Base-by-base conservation (phyloP, 2,329 filamentous ascomycete species). In the Cercospora janseana region DNA sequence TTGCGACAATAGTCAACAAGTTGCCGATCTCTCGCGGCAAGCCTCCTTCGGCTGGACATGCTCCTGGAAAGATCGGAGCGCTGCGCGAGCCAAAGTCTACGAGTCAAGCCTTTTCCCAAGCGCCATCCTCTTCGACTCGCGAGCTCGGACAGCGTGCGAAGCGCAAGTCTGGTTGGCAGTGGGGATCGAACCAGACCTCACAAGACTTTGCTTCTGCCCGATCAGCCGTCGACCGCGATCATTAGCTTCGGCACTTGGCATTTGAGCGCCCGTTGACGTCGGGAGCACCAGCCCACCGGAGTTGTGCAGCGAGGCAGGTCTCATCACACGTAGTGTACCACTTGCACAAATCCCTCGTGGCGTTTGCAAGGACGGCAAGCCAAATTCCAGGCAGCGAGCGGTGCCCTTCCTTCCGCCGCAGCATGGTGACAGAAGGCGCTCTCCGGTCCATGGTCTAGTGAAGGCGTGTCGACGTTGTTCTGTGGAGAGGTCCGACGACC, bases 31-130 rank as follows among this genome's bases (percentile, higher is more conserved):
- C n/a, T 23, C n/a, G 32, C 10, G 43, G 23, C 12, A 27, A 34
- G 6, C 28, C 23, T 46, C 43, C 23, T 13, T 27, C 31, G 31
- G 31, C 43, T 46, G 43, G 29, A 46, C 18, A 31, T 46, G 31
- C 43, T 46, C 43, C 16, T n/a, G 6, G 16, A 5, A 4, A 7
- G 5, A 23, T 20, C n/a, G 9, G 18, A n/a, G n/a, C 13, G 21
- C 34, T 21, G 12, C 18, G 15, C 10, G 18, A 18, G 40, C 40
- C 18, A 16, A 18, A 38, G 23, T 16, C 28, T 21, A 15, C 31
- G 31, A 46, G 44, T 46, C 44, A 46, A 32, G 44, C 10, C 13
- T 18, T 37, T 24, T 37, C 18, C 12, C 13, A 15, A 35, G 29
- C 35, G 15, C 20, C 10, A 18, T 38, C 10, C 8, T n/a, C 6